Base-by-base conservation (phyloP, 2,329 filamentous ascomycete genomes). In the Epichloe gansuensis region DNA sequence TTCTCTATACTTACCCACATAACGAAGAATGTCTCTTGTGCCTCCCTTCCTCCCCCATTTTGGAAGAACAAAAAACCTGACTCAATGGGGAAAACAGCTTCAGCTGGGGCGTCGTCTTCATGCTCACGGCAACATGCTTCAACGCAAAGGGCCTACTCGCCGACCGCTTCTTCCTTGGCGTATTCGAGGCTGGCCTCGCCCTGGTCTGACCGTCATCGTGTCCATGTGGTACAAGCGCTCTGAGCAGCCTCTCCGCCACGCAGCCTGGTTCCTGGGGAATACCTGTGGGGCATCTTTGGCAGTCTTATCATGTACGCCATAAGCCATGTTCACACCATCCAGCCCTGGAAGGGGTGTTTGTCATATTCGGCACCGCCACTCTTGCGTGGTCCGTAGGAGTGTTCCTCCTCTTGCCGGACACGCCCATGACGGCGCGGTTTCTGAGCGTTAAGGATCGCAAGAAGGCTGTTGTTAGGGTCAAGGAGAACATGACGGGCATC, bases 71-170 rank as follows among this genome's bases (percentile, higher is more conserved):
- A 21, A 21, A n/a, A 41, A 31, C 3, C 44, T 46, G 25, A 46
- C 28, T 31, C 5, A 5, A 9, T 35, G 7, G 3, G 7, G 21
- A n/a, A 41, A 11, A 11, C 17, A 59, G 62, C 17, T 23, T 60
- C 3, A 17, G 61, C n/a, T 71, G 68, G 69, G 69, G 69, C 3
- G 50, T 53, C 3, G 63, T 75, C n/a, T 60, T 76, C 43, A 71
- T 74, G 63, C 63, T 69, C 15, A 73, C 72, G 1, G 72, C 73
- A 0, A 65, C 65, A 1, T 68, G 63, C 35, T 58, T 59, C 25
- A 69, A 68, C 47, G 46, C 55, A 5, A 55, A 51, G 0, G 60
- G 63, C 11, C 56, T 69, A 4, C 55, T 68, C 12, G 61, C 62
- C 1, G 58, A 62, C 35, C 62, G 67, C 3, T 67, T 67, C 56